Evolutionary conservation across 2,329 filamentous ascomycete species (phyloP).

Genomic region (Exophiala viscosa): DNA sequence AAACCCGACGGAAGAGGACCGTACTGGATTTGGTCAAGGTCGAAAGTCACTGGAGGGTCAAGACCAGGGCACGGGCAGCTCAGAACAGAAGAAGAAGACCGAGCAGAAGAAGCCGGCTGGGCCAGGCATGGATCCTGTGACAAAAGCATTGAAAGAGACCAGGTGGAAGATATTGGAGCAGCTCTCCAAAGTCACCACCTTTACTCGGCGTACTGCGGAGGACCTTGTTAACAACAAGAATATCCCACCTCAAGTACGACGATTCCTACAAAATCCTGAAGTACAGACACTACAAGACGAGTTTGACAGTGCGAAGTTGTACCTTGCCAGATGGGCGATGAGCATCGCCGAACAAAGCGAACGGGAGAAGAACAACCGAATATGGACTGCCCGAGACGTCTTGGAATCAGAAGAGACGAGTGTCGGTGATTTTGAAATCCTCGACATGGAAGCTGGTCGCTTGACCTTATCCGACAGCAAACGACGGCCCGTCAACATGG

Average conservation of each 20-base stretch:
- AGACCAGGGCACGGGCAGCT: slow-evolving; percentile 33
- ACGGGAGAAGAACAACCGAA: slow-evolving; percentile 74
- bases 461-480: slow-evolving; percentile 68
- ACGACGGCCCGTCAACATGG: slow-evolving; percentile 69
- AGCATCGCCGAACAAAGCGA: slow-evolving; percentile 97
- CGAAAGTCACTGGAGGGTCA: slow-evolving; percentile 50
- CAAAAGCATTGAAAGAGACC: slow-evolving; percentile 89
- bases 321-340: slow-evolving; percentile 97
- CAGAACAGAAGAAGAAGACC: slow-evolving; percentile 37
- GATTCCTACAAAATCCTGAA: slow-evolving; percentile 83
- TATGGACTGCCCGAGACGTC: slow-evolving; percentile 91
- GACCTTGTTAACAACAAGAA: slow-evolving; percentile 89
- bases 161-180: slow-evolving; percentile 96
- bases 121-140: slow-evolving; percentile 75
- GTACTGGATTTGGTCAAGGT: slow-evolving; percentile 65
- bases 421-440: slow-evolving; percentile 90
- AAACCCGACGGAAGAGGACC: slow-evolving; percentile 81
- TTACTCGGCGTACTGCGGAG: slow-evolving; percentile 86
- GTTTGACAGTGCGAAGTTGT: slow-evolving; percentile 92
- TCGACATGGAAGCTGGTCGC: slow-evolving; percentile 71
- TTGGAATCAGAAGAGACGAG: slow-evolving; percentile 91
- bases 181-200: slow-evolving; percentile 94
- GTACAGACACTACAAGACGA: slow-evolving; percentile 95
- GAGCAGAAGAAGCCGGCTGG: slow-evolving; percentile 37
- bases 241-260: slow-evolving; percentile 79